phyloP scores from a whole-genome alignment of 2,329 filamentous ascomycete species.

The Colletotrichum viniferum region DNA sequence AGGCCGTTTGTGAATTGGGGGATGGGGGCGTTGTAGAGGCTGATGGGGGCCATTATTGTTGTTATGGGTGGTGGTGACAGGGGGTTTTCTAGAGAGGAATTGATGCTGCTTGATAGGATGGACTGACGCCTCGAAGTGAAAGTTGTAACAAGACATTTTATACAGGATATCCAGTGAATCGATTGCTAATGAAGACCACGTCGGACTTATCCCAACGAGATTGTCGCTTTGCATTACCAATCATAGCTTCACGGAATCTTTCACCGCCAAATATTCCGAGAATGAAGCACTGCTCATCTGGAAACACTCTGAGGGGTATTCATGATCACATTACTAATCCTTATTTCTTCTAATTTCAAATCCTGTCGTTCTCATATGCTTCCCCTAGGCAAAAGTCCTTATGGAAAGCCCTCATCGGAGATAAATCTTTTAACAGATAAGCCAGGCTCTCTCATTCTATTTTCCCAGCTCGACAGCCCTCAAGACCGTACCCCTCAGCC shows the following conservation, averaged over 20 bases:
- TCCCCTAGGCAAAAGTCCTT: too few species aligned
- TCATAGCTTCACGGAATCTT: neutral
- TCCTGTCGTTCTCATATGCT: neutral
- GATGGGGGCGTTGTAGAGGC: neutral
- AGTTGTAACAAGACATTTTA: neutral
- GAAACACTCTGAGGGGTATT: neutral
- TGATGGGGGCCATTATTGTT: neutral
- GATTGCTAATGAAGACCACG: neutral
- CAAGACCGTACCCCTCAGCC: neutral
- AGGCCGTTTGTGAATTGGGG: neutral
- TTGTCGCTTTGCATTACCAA: neutral
- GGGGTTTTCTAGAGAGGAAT: too few species aligned
- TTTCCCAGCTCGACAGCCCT: neutral
- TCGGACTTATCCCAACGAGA: neutral
- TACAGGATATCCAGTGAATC: fast-evolving
- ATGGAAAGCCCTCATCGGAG: too few species aligned
- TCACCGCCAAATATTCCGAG: neutral
- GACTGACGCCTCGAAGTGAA: too few species aligned
- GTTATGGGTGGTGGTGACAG: too few species aligned
- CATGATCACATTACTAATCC: neutral
- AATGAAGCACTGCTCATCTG: fast-evolving
- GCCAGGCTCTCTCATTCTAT: neutral
- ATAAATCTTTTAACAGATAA: neutral
- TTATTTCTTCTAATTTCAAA: fast-evolving
- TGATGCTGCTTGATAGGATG: too few species aligned